phyloP scores from a whole-genome alignment of 768 basidiomycete species.

The Sporobolomyces roseus region DNA sequence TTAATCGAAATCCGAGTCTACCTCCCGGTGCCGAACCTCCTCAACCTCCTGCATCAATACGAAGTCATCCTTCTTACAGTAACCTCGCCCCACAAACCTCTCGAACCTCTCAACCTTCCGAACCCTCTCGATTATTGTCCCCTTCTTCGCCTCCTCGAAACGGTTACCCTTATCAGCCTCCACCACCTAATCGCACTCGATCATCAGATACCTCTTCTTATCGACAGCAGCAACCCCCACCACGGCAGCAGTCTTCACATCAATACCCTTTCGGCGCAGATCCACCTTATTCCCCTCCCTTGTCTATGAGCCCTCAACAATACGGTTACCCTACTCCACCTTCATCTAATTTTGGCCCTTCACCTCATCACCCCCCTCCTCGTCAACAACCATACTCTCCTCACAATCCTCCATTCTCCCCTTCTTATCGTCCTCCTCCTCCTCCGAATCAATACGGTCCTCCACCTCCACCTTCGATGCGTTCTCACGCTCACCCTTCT shows the following conservation, averaged over 20 bases:
- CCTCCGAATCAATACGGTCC: neutral
- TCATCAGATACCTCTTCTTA: neutral
- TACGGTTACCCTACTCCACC: slow-evolving; percentile 9
- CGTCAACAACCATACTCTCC: neutral
- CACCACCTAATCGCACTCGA: neutral
- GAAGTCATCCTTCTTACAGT: slow-evolving; percentile 7
- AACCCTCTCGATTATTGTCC: neutral
- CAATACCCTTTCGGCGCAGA: neutral
- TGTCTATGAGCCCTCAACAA: too few relatives aligned
- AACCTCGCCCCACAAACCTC: neutral
- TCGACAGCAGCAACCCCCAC: neutral
- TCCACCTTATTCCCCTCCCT: too few relatives aligned
- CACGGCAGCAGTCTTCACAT: neutral
- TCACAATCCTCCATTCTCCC: neutral
- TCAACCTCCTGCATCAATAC: neutral
- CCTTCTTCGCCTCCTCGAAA: neutral
- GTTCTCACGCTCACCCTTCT: too few relatives aligned
- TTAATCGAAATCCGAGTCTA: neutral
- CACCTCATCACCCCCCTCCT: slow-evolving; percentile 3
- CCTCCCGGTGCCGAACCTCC: slow-evolving; percentile 16
- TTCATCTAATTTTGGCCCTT: slow-evolving; percentile 8
- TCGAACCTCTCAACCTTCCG: neutral
- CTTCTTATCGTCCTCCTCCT: neutral
- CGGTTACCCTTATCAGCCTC: slow-evolving; percentile 5
- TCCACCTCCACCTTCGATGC: slow-evolving; percentile 7